Conservation (phyloP, 495 filamentous ascomycete species). For the Physcia stellaris region DNA sequence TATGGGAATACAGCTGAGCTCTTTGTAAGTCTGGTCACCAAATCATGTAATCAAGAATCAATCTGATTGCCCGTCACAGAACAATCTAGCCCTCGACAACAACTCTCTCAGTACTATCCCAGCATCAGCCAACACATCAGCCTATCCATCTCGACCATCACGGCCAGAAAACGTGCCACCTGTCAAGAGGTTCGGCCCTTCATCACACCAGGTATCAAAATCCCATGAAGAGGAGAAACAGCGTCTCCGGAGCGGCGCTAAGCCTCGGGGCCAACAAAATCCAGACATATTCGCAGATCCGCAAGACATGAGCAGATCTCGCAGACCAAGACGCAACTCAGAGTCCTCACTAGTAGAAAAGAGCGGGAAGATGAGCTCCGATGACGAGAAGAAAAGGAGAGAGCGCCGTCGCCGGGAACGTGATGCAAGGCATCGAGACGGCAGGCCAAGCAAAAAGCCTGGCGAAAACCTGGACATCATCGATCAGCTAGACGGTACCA, state of each 20-base stretch:
- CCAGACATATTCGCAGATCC: constrained; percentile 52
- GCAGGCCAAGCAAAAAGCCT: constrained; percentile 36
- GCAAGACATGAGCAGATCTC: constrained; percentile 20
- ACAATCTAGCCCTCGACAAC: constrained; percentile 37
- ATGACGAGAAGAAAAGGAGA: constrained; percentile 62
- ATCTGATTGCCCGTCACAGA: too few relatives aligned
- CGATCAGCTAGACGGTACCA: constrained; percentile 92
- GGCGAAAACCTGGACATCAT: constrained; percentile 76
- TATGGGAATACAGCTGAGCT: constrained; percentile 63
- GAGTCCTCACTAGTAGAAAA: constrained; percentile 78
- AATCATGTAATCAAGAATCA: too few relatives aligned
- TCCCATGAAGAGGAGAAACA: constrained; percentile 40
- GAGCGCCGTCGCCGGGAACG: constrained; percentile 62
- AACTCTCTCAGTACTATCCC: constrained; percentile 17
- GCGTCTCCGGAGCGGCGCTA: constrained; percentile 22
- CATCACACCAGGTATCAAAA: constrained; percentile 42
- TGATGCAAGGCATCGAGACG: constrained; percentile 46
- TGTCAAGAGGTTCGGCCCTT: constrained; percentile 22
- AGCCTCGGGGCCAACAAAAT: constrained; percentile 20
- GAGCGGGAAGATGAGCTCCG: constrained; percentile 43
- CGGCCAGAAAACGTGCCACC: constrained; percentile 28
- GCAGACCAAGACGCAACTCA: constrained; percentile 71
- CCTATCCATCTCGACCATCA: constrained; percentile 27
- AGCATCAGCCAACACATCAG: constrained; percentile 22
- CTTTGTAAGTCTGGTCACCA: constrained; percentile 82